These are phyloP conservation scores for Acacia melanoxylon DNA, from an alignment of 306 rosid genomes.

Conservation along the genomic window DNA sequence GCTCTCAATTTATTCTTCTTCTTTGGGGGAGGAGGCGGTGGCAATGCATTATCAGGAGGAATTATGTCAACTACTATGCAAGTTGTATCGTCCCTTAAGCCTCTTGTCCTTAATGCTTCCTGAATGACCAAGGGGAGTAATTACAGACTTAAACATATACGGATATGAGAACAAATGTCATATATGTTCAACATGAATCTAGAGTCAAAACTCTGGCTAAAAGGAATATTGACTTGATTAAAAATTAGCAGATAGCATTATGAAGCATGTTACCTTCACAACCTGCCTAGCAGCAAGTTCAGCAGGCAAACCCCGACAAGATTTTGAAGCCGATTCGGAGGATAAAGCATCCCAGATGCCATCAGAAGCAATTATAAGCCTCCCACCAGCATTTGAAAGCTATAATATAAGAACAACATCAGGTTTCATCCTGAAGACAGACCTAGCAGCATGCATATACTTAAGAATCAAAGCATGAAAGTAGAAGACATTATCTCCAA, in stretches of 20 bases:
- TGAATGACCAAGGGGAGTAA: constrained; percentile 17
- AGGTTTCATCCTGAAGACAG: constrained; percentile 23
- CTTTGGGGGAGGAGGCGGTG: constrained; percentile 51
- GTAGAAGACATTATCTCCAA: neutral
- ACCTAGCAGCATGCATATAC: neutral
- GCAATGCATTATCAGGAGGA: constrained; percentile 51
- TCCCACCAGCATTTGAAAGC: constrained; percentile 68
- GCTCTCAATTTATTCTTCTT: constrained; percentile 47
- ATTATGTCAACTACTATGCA: constrained; percentile 68
- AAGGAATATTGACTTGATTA: neutral
- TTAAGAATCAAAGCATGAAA: neutral
- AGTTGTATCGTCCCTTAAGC: constrained; percentile 75
- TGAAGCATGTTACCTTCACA: constrained; percentile 53
- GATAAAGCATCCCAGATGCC: constrained; percentile 83
- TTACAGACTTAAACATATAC: neutral
- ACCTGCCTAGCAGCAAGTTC: constrained; percentile 81
- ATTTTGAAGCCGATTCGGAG: constrained; percentile 63
- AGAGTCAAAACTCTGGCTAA: neutral
- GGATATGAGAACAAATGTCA: neutral
- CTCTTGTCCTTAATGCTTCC: constrained; percentile 67
- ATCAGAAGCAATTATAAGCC: constrained; percentile 72
- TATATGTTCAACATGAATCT: neutral
- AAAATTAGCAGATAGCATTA: constrained; percentile 6
- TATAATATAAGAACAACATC: constrained; percentile 27
- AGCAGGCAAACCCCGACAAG: constrained; percentile 67